Evolutionary conservation across 2,329 filamentous ascomycete species (phyloP).

Genomic region (Fusarium proliferatum): DNA sequence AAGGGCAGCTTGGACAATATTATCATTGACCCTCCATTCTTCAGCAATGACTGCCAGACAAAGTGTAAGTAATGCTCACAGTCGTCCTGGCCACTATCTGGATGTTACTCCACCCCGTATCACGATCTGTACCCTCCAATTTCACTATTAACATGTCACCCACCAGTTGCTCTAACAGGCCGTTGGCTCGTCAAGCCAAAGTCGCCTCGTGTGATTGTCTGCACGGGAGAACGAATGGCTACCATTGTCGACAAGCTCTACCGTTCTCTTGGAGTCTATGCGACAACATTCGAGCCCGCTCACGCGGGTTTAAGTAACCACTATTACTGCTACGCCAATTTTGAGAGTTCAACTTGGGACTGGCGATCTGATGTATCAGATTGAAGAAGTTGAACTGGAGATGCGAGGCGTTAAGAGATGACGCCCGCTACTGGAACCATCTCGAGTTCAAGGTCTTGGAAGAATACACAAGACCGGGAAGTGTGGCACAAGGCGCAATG

Average conservation of each 20-base stretch:
- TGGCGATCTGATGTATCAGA: conserved; percentile 47
- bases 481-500: not conserved
- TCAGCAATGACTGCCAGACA: conserved; percentile 83
- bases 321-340: conserved; percentile 84
- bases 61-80: conserved; percentile 64
- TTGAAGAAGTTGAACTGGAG: not conserved
- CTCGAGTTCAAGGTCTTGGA: not conserved
- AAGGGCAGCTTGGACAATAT: conserved; percentile 75
- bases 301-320: conserved; percentile 84
- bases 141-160: conserved; percentile 27
- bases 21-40: conserved; percentile 82
- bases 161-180: conserved; percentile 76
- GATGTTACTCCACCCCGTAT: not conserved
- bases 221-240: conserved; percentile 83
- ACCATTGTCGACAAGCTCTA: conserved; percentile 74
- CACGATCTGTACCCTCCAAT: not conserved
- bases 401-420: not conserved
- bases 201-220: conserved; percentile 67
- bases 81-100: not conserved
- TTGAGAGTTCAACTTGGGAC: conserved; percentile 69
- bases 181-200: conserved; percentile 73
- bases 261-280: conserved; percentile 67
- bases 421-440: not conserved
- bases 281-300: conserved; percentile 75
- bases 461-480: not conserved